Evolutionary conservation across 2,329 filamentous ascomycete species (phyloP).

Genomic region (Aspergillus phoenicis): DNA sequence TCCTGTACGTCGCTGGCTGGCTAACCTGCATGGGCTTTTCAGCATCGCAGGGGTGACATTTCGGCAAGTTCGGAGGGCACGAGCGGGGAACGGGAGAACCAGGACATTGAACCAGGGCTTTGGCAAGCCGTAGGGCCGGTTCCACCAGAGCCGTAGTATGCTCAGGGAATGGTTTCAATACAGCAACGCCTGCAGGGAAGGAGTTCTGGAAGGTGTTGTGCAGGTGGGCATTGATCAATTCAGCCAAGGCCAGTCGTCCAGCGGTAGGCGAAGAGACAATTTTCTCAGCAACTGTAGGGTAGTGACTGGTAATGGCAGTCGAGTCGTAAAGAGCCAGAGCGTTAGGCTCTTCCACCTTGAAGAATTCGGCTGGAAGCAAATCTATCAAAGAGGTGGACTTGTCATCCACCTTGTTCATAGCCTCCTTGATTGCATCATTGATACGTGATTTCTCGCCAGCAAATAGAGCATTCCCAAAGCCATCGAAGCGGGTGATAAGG

Average conservation of each 20-base stretch:
- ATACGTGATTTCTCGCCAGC: conserved; percentile 69
- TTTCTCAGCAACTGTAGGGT: conserved; percentile 66
- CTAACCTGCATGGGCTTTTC: conserved; percentile 66
- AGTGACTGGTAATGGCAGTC: conserved; percentile 64
- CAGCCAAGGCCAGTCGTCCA: conserved; percentile 67
- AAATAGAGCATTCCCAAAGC: conserved; percentile 71
- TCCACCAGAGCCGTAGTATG: conserved; percentile 73
- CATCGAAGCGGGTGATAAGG: conserved; percentile 70
- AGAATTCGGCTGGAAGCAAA: conserved; percentile 60
- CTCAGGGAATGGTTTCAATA: conserved; percentile 76
- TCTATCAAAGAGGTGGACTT: conserved; percentile 65
- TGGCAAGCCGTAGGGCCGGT: conserved; percentile 71
- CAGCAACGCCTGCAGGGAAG: conserved; percentile 74
- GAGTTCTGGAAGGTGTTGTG: conserved; percentile 81
- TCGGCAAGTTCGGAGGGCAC: conserved; percentile 78
- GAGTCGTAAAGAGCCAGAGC: conserved; percentile 78
- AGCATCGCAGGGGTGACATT: conserved; percentile 73
- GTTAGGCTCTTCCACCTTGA: conserved; percentile 67
- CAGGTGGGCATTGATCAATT: conserved; percentile 80
- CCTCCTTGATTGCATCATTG: conserved; percentile 62
- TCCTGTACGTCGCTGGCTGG: conserved; percentile 69
- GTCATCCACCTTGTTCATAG: conserved; percentile 60
- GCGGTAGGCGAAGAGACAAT: conserved; percentile 59
- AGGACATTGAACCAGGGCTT: conserved; percentile 74
- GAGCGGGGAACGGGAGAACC: conserved; percentile 71